These are phyloP conservation scores for Entrophospora sp. DNA, from an alignment of 192 early-diverging fungal species.

Conservation along the genomic window DNA sequence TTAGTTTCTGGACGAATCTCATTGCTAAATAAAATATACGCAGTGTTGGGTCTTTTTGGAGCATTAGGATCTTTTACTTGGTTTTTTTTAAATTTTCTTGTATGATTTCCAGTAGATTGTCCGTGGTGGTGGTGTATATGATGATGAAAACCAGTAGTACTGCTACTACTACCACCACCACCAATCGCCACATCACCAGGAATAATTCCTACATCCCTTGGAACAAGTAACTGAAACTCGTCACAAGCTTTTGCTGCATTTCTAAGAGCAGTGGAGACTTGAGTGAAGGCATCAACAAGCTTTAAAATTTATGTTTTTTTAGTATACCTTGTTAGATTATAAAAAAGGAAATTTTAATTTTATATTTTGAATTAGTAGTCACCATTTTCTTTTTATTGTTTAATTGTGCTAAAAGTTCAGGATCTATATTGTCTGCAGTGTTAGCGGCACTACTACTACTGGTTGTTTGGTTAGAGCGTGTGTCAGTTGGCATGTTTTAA, in stretches of 20 bases:
- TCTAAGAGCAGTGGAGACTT: slow-evolving; percentile 12
- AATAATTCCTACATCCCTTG: slow-evolving; percentile 6
- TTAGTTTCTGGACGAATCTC: slow-evolving; percentile 69
- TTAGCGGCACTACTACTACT: background rate
- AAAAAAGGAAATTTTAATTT: background rate
- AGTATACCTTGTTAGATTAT: background rate
- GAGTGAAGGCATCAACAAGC: slow-evolving; percentile 13
- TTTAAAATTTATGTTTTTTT: no score
- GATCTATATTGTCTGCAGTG: background rate
- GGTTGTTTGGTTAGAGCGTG: background rate
- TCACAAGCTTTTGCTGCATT: slow-evolving; percentile 13
- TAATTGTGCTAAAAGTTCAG: slow-evolving; percentile 4
- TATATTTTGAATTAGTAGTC: background rate
- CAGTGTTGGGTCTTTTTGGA: slow-evolving; percentile 87
- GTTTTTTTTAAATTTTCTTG: slow-evolving; percentile 9
- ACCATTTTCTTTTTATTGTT: slow-evolving; percentile 3
- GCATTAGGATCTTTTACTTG: slow-evolving; percentile 70
- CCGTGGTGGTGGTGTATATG: background rate
- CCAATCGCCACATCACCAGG: background rate
- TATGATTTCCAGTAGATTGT: background rate
- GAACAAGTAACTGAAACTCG: slow-evolving; percentile 16
- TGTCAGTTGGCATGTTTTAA: slow-evolving; percentile 12
- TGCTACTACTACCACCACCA: background rate
- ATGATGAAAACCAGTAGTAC: background rate
- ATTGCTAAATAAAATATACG: slow-evolving; percentile 87